Conservation (phyloP, 2,329 filamentous ascomycete species). For the Akanthomyces muscarius region DNA sequence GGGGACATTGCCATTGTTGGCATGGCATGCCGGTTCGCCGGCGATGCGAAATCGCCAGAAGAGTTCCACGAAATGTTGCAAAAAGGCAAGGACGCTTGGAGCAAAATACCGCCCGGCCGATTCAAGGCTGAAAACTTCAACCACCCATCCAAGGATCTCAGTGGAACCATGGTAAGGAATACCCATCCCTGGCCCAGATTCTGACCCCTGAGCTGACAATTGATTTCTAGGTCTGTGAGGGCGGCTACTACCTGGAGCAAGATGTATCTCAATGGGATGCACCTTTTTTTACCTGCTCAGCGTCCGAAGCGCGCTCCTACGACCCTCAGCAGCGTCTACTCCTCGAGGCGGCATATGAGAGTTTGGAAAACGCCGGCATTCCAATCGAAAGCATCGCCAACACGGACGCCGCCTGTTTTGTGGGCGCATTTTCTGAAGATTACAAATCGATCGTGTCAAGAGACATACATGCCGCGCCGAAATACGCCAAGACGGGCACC, state of each 20-base stretch:
- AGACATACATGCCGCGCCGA: neutral
- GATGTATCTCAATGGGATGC: neutral
- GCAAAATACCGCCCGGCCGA: neutral
- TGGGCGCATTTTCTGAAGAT: neutral
- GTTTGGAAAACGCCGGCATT: neutral
- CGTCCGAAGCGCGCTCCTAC: neutral
- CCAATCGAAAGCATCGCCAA: neutral
- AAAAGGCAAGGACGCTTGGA: neutral
- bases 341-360: neutral
- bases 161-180: neutral
- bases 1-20: neutral
- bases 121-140: neutral
- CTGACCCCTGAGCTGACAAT: neutral
- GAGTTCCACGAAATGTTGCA: neutral
- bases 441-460: neutral
- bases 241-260: neutral
- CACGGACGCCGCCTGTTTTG: neutral
- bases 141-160: neutral
- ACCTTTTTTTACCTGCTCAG: neutral
- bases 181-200: neutral
- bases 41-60: neutral
- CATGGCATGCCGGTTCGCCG: neutral
- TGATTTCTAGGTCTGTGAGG: neutral
- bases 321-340: neutral
- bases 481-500: neutral